Evolutionary conservation across 1,284 basidiomycete species (phyloP), one percentile per base, ranked within the genome.

Genomic region (Uromyces viciae-fabae): DNA sequence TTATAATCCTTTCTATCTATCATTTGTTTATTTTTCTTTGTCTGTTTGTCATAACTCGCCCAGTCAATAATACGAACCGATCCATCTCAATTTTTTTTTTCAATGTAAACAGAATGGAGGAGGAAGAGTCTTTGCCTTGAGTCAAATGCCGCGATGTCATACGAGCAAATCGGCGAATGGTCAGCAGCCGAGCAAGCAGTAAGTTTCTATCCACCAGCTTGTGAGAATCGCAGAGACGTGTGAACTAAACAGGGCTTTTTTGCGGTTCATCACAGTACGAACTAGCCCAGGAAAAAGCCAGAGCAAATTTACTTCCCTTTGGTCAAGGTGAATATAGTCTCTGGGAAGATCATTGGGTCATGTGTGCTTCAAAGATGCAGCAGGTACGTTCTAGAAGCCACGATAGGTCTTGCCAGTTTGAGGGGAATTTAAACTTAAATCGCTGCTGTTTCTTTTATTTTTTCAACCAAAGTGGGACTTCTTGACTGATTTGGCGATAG

Each of bases 291-390:
- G 91, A 89, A 83, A 94, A 92, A 86, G 93, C 94, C 5, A 90
- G 95, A 64, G 89, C 91, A 15, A 94, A 94, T 4, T 88, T 90
- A 17, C 91, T 98, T 68, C 92, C 95, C 0, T 99, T 97, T 88
- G 93, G 93, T 46, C 97, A 99, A 86, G 90, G 92, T 7, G 97
- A 99, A 86, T 99, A 97, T 86, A 94, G 93, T 84, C 88, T 99
- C 25, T 99, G 97, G 97, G 97, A 99, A 86, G 98, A 99, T 85
- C 97, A 99, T 86, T 99, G 98, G 97, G 93, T 99, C 82, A 88
- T 97, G 22, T 91, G 95, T 3, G 93, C 95, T 0, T 94, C 97
- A 87, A 99, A 99, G 87, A 88, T 99, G 36, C 97, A 99, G 86
- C 93, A 85, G 82, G 84, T 85, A 58, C 62, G 84, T 69, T 60